Conservation (phyloP, 441 rosid species). For the Adansonia gregorii region DNA sequence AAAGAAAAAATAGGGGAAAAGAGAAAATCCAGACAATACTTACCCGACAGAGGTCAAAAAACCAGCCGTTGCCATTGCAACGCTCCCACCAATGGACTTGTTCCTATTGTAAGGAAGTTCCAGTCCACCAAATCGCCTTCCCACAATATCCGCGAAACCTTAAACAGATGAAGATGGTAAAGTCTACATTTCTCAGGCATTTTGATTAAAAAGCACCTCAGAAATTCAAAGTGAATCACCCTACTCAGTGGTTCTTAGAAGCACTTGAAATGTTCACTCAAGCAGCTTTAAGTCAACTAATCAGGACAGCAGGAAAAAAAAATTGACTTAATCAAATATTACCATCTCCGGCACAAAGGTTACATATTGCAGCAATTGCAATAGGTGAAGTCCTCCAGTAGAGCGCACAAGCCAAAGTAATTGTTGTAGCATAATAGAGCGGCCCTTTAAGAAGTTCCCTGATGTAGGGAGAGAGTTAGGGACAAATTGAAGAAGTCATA, state of each 20-base stretch:
- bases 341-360: constrained; percentile 97
- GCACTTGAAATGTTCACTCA: not conserved
- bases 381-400: constrained; percentile 83
- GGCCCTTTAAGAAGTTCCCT: constrained; percentile 92
- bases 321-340: constrained; percentile 20
- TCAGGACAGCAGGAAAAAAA: not conserved
- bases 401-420: constrained; percentile 58
- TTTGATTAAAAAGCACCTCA: not conserved
- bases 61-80: constrained; percentile 69
- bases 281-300: not conserved
- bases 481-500: constrained; percentile 27
- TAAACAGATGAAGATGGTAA: constrained; percentile 20
- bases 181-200: not conserved
- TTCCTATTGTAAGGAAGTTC: constrained; percentile 75
- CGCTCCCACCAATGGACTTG: constrained; percentile 80
- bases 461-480: constrained; percentile 34
- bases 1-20: not conserved
- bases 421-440: constrained; percentile 63
- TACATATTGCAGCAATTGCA: constrained; percentile 72
- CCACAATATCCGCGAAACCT: constrained; percentile 90
- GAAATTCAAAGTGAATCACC: not conserved
- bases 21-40: constrained; percentile 10
- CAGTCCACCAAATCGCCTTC: constrained; percentile 60
- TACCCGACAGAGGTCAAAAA: constrained; percentile 68
- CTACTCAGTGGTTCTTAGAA: not conserved